Evolutionary conservation across 441 rosid genomes (phyloP).

Genomic region (Adansonia grandidieri): DNA sequence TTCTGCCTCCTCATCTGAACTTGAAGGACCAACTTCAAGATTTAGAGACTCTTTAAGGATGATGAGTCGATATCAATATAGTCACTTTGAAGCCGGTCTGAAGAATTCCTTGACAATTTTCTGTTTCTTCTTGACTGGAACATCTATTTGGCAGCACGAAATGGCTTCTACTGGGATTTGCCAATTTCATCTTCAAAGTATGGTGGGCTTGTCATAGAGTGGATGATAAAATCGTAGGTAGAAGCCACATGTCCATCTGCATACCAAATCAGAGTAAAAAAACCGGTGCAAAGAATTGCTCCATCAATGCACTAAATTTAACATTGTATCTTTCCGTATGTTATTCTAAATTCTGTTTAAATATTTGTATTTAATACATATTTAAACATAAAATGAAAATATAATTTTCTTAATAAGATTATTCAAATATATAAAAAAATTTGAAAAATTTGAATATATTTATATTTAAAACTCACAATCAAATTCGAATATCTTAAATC

Average conservation of each 20-base stretch:
- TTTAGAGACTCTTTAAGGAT: slow-evolving; percentile 38
- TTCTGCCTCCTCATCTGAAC: slow-evolving; percentile 38
- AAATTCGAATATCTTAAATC: no score
- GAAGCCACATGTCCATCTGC: slow-evolving; percentile 40
- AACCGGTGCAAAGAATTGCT: neutral
- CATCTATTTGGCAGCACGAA: slow-evolving; percentile 35
- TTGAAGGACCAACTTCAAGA: slow-evolving; percentile 41
- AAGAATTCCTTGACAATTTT: slow-evolving; percentile 41
- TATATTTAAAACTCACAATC: no score
- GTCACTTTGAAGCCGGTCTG: slow-evolving; percentile 52
- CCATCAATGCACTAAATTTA: neutral
- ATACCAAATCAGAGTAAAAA: slow-evolving; percentile 14
- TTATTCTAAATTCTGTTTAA: no score
- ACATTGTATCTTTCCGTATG: neutral
- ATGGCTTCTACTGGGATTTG: slow-evolving; percentile 31
- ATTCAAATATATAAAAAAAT: no score
- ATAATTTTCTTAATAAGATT: no score
- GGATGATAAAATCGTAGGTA: slow-evolving; percentile 30
- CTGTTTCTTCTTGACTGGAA: slow-evolving; percentile 30
- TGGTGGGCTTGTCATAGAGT: slow-evolving; percentile 27
- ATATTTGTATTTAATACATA: no score
- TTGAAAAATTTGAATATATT: no score
- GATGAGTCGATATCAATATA: slow-evolving; percentile 43
- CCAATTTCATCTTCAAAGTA: slow-evolving; percentile 36
- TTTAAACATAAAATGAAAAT: no score